Conservation (phyloP, 495 filamentous ascomycete species). For the Penicillium salamii region DNA sequence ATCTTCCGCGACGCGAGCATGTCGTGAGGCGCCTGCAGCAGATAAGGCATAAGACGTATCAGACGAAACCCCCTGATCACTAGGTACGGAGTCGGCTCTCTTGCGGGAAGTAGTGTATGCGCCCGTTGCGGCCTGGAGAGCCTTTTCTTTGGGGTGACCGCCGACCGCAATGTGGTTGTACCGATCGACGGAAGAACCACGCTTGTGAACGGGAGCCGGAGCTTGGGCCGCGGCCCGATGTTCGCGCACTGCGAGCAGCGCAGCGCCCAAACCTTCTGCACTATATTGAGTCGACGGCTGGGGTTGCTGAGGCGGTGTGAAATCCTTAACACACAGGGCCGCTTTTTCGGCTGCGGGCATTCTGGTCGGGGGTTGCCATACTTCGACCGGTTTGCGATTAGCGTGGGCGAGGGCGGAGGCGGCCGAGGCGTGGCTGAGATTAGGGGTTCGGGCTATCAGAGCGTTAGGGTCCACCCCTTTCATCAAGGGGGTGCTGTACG, state of each 20-base stretch:
- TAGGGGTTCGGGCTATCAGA: slow-evolving; percentile 53
- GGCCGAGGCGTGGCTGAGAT: slow-evolving; percentile 67
- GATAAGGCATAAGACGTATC: slow-evolving; percentile 64
- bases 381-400: slow-evolving; percentile 57
- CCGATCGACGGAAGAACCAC: slow-evolving; percentile 8
- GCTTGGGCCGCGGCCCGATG: slow-evolving; percentile 31
- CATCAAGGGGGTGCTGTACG: neutral
- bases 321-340: slow-evolving; percentile 65
- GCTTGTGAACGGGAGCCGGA: slow-evolving; percentile 4
- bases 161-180: slow-evolving; percentile 54
- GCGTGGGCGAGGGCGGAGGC: slow-evolving; percentile 73
- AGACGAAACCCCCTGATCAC: slow-evolving; percentile 44
- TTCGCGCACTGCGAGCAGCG: slow-evolving; percentile 63
- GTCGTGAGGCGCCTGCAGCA: slow-evolving; percentile 60
- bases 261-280: slow-evolving; percentile 67
- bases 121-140: slow-evolving; percentile 69
- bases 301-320: slow-evolving; percentile 52
- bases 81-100: slow-evolving; percentile 65
- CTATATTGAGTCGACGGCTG: slow-evolving; percentile 51
- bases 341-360: slow-evolving; percentile 65
- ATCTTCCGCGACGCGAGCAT: slow-evolving; percentile 28
- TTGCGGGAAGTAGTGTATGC: slow-evolving; percentile 61
- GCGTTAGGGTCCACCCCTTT: slow-evolving; percentile 4
- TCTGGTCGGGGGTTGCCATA: slow-evolving; percentile 55
- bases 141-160: slow-evolving; percentile 50